Evolutionary conservation across 495 filamentous ascomycete genomes (phyloP).

Genomic region (Poronia punctata): DNA sequence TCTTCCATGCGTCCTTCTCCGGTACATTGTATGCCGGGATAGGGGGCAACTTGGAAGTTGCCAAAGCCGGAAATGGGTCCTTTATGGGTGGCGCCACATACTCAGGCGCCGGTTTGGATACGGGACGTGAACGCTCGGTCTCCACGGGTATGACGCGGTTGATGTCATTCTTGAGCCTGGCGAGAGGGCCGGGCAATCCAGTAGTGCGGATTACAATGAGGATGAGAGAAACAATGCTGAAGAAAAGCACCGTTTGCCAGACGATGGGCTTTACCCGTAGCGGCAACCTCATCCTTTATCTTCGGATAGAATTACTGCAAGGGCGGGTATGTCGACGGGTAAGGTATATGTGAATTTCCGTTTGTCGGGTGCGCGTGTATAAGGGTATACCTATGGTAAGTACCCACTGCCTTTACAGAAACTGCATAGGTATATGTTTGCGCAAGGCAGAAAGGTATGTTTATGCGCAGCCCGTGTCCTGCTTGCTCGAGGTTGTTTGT

Average conservation of each 20-base stretch:
- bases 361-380: too few relatives aligned
- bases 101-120: slow-evolving; percentile 29
- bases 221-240: slow-evolving; percentile 1
- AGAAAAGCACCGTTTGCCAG: not conserved
- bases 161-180: slow-evolving; percentile 1
- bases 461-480: too few relatives aligned
- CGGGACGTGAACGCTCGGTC: slow-evolving; percentile 10
- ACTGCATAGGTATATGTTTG: too few relatives aligned
- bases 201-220: slow-evolving; percentile 1
- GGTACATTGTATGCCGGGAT: slow-evolving; percentile 38
- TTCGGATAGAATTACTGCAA: too few relatives aligned
- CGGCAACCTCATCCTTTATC: not conserved
- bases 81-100: slow-evolving; percentile 27
- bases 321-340: too few relatives aligned
- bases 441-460: too few relatives aligned
- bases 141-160: not conserved
- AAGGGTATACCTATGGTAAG: too few relatives aligned
- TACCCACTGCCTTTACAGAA: too few relatives aligned
- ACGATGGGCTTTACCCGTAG: slow-evolving; percentile 1
- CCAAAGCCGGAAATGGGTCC: slow-evolving; percentile 33
- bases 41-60: slow-evolving; percentile 30
- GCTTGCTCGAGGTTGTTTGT: too few relatives aligned
- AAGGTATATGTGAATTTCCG: too few relatives aligned
- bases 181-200: not conserved
- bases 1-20: slow-evolving; percentile 22